These are phyloP conservation scores for Lentinula sp. DNA, from an alignment of 768 basidiomycete genomes.

Conservation along the genomic window DNA sequence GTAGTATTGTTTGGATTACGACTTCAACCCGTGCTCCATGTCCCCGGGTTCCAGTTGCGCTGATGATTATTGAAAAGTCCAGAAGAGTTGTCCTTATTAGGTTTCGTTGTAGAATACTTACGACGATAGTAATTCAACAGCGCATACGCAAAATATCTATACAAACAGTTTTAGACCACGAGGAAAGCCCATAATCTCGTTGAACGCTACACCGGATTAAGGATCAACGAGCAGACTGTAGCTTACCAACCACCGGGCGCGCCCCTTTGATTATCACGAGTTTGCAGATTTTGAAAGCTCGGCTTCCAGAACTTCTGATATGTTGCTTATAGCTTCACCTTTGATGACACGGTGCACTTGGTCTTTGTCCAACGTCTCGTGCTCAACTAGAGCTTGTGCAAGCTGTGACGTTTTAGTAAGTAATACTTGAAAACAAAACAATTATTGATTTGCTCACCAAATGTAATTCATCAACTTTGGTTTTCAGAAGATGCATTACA, in stretches of 20 bases:
- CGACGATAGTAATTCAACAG: not conserved
- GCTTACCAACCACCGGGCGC: not conserved
- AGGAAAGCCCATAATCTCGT: not conserved
- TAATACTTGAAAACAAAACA: slow-evolving; percentile 7
- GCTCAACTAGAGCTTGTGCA: slow-evolving; percentile 87
- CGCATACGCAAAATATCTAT: not conserved
- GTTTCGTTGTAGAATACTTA: not conserved
- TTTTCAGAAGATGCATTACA: slow-evolving; percentile 55
- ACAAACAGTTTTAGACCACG: not conserved
- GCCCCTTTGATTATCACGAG: slow-evolving; percentile 4
- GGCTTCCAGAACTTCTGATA: slow-evolving; percentile 60
- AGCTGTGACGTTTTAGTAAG: slow-evolving; percentile 41
- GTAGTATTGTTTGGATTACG: not conserved
- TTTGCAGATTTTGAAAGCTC: slow-evolving; percentile 32
- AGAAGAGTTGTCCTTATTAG: not conserved
- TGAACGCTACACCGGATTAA: slow-evolving; percentile 7
- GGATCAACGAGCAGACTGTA: not conserved
- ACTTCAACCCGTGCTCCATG: not conserved
- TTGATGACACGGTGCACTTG: slow-evolving; percentile 84
- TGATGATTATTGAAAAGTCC: not conserved
- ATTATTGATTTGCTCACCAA: slow-evolving; percentile 33
- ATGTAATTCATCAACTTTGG: slow-evolving; percentile 71
- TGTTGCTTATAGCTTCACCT: slow-evolving; percentile 72
- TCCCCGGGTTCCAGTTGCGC: not conserved
- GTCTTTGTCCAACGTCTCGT: slow-evolving; percentile 85